Base-by-base conservation (phyloP, 768 basidiomycete species). In the Panus rudis region DNA sequence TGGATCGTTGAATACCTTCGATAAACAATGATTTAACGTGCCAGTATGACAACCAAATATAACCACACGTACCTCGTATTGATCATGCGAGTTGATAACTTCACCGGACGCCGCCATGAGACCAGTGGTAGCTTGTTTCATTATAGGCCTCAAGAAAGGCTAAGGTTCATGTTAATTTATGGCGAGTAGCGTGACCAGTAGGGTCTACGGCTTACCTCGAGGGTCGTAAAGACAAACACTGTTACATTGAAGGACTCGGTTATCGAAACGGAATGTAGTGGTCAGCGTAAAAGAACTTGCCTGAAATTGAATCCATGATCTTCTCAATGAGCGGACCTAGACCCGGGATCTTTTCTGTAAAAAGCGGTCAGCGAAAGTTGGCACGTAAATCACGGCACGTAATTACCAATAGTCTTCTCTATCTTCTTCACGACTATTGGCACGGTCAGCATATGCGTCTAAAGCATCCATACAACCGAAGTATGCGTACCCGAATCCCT, bases 171-270 rank as follows among this genome's bases (percentile, higher is more conserved):
- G 28, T 16, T 30, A 30, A 10, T 16, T 10, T 10, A 30, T 30
- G 10, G 16, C 10, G 16, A 10, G 16, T 30, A 10, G 28, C 10
- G 10, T 10, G 16, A 10, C 10, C 28, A 10, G 28, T 10, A 16
- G 21, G 33, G 35, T 31, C 7, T 20, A n/a, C n/a, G n/a, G n/a
- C 24, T 37, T 42, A 81, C 81, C 68, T 92, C 91, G 26, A 94
- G 63, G 2, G 88, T 89, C 1, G 83, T 86, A 56, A 87, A 84
- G 3, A 91, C 80, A 54, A 91, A 91, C 3, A 87, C 86, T 75
- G 25, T 10, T 56, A 47, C 47, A 66, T 28, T 6, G 19, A 17
- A 24, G 16, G 19, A n/a, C 7, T 34, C 11, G 20, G 30, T 47
- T 32, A 3, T 27, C 13, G 6, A 33, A 24, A 23, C 7, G 24